Evolutionary conservation across 306 rosid species (phyloP).

Genomic region (Lupinus albus): DNA sequence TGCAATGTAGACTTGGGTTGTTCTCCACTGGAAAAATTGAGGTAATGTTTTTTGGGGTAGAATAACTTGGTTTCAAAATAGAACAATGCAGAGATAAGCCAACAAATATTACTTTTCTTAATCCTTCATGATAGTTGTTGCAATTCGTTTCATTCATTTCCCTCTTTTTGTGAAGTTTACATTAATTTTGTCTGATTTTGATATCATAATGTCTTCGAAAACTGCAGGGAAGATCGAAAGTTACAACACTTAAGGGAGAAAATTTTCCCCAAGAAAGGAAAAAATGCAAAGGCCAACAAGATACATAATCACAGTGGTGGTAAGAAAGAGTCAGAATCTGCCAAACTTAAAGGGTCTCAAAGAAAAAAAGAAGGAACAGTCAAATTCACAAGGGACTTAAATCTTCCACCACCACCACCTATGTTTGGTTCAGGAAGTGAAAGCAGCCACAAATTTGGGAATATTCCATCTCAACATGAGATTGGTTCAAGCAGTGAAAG

Average conservation of each 20-base stretch:
- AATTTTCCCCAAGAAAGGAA: conserved; percentile 39
- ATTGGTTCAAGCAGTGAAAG: conserved; percentile 25
- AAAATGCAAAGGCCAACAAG: neutral
- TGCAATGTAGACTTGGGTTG: conserved; percentile 65
- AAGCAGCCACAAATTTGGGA: neutral
- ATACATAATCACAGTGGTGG: conserved; percentile 7
- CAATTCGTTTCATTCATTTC: conserved; percentile 8
- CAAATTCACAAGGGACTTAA: conserved; percentile 38
- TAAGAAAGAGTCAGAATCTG: conserved; percentile 30
- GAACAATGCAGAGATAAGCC: neutral
- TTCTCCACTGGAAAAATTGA: conserved; percentile 58
- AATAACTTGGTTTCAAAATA: neutral
- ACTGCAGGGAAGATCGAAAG: conserved; percentile 55
- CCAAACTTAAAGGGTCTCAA: conserved; percentile 28
- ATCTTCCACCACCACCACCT: conserved; percentile 41
- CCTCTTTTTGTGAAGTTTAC: neutral
- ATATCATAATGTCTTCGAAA: conserved; percentile 3
- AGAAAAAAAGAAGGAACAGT: conserved; percentile 30
- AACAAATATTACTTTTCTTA: neutral
- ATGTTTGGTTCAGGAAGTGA: conserved; percentile 26
- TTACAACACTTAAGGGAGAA: conserved; percentile 46
- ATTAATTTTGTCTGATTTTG: conserved; percentile 12
- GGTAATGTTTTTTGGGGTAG: neutral
- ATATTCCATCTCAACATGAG: conserved; percentile 3
- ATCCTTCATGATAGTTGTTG: conserved; percentile 4